phyloP scores from a whole-genome alignment of 768 basidiomycete genomes.

The Pisolithus tinctorius region DNA sequence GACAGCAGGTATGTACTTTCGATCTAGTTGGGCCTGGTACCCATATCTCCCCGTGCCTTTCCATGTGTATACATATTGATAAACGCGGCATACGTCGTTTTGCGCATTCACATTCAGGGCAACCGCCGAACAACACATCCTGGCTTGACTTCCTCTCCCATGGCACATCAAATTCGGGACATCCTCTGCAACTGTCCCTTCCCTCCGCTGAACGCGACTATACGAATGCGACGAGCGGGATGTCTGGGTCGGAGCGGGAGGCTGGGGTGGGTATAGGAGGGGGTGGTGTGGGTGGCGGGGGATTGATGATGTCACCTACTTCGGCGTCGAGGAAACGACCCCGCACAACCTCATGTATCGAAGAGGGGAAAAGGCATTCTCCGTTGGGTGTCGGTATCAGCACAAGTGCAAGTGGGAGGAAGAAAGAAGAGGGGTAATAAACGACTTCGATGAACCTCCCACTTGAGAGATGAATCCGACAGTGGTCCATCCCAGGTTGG shows the following conservation, averaged over 20 bases:
- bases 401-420: background rate
- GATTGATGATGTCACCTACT: constrained; percentile 12
- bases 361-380: constrained; percentile 12
- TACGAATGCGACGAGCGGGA: constrained; percentile 10
- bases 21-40: background rate
- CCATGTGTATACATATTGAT: too few species aligned
- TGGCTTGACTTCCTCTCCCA: constrained; percentile 30
- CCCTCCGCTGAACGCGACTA: constrained; percentile 7
- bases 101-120: constrained; percentile 4
- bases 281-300: constrained; percentile 11
- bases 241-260: constrained; percentile 12
- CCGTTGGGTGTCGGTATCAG: constrained; percentile 8
- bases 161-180: constrained; percentile 17
- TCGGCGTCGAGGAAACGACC: constrained; percentile 22
- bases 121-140: constrained; percentile 22
- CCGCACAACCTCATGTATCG: constrained; percentile 15
- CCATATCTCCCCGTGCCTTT: background rate
- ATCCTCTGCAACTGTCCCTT: constrained; percentile 25
- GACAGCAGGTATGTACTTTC: constrained; percentile 18
- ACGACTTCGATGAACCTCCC: background rate
- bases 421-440: background rate
- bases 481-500: too few species aligned
- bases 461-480: too few species aligned
- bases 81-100: too few species aligned
- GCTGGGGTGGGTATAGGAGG: constrained; percentile 13